Conservation (phyloP, 805 yeast genomes). For the Dipodascopsis uninucleata region DNA sequence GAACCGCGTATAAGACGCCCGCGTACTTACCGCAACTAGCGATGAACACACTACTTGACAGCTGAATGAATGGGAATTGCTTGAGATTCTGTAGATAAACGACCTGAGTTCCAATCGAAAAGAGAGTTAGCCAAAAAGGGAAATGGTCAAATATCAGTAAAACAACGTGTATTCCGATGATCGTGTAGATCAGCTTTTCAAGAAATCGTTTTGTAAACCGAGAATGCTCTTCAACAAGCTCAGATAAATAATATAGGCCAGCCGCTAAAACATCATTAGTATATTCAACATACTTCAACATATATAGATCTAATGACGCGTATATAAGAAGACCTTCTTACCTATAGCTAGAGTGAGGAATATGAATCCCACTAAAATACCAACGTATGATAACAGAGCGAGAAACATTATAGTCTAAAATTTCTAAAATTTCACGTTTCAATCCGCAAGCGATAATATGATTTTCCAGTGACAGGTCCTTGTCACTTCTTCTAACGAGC, state of each 20-base stretch:
- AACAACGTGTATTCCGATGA: slow-evolving; percentile 53
- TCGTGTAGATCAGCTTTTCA: slow-evolving; percentile 55
- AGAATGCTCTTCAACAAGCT: slow-evolving; percentile 88
- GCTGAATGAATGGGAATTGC: slow-evolving; percentile 77
- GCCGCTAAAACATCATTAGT: slow-evolving; percentile 62
- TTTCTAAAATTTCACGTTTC: too few species aligned
- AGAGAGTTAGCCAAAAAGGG: slow-evolving; percentile 63
- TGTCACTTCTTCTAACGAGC: too few species aligned
- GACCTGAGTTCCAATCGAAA: slow-evolving; percentile 66
- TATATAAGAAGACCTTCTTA: slow-evolving; percentile 10
- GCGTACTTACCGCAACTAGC: slow-evolving; percentile 48
- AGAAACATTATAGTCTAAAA: slow-evolving; percentile 47
- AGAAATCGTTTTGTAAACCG: slow-evolving; percentile 76
- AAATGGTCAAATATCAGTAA: slow-evolving; percentile 73
- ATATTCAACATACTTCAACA: background rate
- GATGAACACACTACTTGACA: slow-evolving; percentile 68
- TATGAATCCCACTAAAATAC: slow-evolving; percentile 58
- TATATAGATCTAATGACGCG: background rate
- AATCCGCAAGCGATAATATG: too few species aligned
- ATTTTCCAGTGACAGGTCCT: too few species aligned
- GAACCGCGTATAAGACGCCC: background rate
- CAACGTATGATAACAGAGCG: slow-evolving; percentile 55
- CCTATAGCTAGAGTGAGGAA: slow-evolving; percentile 53
- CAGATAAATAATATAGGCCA: slow-evolving; percentile 86
- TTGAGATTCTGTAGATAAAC: slow-evolving; percentile 73